A percentile compares a stretch with the other conserved stretches of the same genome.
phyloP scores from a whole-genome alignment of 2,329 filamentous ascomycete species.

The Phialocephala subalpina region DNA sequence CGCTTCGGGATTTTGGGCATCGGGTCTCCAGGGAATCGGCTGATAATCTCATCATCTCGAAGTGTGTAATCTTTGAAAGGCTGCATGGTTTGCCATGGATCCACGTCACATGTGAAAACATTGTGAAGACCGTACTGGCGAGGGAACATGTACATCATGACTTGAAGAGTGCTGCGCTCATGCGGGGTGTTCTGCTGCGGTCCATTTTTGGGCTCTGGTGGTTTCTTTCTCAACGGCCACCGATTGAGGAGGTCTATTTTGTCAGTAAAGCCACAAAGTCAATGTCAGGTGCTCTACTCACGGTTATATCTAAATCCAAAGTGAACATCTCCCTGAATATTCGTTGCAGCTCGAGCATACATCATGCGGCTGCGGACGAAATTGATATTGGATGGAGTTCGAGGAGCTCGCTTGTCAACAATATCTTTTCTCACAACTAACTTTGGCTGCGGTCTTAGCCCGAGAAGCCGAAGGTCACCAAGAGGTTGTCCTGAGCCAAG shows the following conservation, averaged over 20 bases:
- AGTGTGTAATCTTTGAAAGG: constrained; percentile 85
- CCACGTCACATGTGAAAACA: constrained; percentile 79
- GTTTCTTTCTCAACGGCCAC: constrained; percentile 49
- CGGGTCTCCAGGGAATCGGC: constrained; percentile 36
- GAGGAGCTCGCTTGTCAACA: constrained; percentile 35
- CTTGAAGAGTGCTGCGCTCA: constrained; percentile 67
- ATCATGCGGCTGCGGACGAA: constrained; percentile 87
- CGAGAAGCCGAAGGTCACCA: constrained; percentile 38
- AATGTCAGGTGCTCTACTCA: constrained; percentile 60
- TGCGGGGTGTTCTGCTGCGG: constrained; percentile 34
- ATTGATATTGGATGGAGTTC: constrained; percentile 64
- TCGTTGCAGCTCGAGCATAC: constrained; percentile 79
- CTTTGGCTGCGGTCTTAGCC: neutral
- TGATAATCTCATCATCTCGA: constrained; percentile 80
- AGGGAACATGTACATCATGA: constrained; percentile 95
- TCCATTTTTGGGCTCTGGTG: constrained; percentile 4
- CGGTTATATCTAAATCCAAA: constrained; percentile 84
- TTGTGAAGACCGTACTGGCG: constrained; percentile 91
- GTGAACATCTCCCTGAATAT: constrained; percentile 69
- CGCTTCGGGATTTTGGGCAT: constrained; percentile 64
- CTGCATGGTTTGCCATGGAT: constrained; percentile 72
- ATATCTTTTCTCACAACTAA: neutral
- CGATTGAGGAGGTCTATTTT: constrained; percentile 81
- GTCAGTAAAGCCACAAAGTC: constrained; percentile 33
- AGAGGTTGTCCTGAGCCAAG: constrained; percentile 37